Conservation (phyloP, 2,329 filamentous ascomycete species). For the Alternaria angustiovoidea region DNA sequence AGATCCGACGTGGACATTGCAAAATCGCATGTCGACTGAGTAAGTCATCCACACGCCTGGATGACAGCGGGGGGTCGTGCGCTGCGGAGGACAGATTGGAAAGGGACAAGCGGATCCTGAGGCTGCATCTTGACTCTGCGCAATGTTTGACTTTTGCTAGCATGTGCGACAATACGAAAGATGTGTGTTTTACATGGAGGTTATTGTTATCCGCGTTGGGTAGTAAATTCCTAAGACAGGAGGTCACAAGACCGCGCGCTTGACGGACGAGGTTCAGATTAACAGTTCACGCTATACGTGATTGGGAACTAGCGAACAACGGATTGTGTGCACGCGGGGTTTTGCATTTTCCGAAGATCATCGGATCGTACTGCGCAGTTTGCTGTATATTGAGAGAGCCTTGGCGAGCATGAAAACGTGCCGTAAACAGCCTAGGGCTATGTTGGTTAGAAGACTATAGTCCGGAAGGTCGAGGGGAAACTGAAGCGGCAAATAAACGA, state of each 20-base stretch:
- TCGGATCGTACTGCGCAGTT: constrained; percentile 5
- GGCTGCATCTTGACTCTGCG: not conserved
- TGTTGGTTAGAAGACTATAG: not conserved
- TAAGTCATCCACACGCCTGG: constrained; percentile 3
- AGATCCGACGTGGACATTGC: not conserved
- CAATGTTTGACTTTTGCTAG: not conserved
- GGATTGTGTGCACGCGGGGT: not conserved
- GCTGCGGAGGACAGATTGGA: not conserved
- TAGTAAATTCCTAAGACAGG: not conserved
- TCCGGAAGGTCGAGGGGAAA: not conserved
- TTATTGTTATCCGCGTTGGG: not conserved
- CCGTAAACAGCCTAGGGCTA: not conserved
- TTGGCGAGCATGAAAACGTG: not conserved
- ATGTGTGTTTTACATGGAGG: not conserved
- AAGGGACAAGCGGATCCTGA: not conserved
- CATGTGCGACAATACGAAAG: not conserved
- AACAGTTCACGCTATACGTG: not conserved
- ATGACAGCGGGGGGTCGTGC: not conserved
- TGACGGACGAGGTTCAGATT: not conserved
- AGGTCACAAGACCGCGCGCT: not conserved
- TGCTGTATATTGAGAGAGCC: not conserved
- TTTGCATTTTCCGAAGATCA: constrained; percentile 13
- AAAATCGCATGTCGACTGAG: not conserved
- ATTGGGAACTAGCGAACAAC: not conserved
- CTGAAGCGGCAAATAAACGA: not conserved